Conservation (phyloP, 768 basidiomycete genomes). For the Mycena capillaripes region DNA sequence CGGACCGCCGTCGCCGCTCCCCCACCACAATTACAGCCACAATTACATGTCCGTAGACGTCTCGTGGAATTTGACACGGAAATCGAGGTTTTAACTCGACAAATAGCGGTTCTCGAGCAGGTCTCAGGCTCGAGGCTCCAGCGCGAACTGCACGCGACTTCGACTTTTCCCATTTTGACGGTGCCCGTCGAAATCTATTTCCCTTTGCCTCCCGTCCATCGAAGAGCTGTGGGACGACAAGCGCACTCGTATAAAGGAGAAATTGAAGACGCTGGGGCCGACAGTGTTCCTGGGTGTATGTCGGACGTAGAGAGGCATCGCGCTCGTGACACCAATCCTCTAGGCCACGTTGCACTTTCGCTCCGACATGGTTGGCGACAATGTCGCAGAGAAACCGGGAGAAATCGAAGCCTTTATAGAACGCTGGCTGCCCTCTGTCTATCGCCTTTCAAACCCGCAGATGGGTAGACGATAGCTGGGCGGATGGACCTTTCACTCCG, state of each 20-base stretch:
- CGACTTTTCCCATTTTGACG: not conserved
- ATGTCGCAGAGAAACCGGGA: not conserved
- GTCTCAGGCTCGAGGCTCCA: not conserved
- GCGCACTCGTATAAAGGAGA: not conserved
- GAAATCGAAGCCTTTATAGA: conserved; percentile 1
- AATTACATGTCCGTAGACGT: too few relatives aligned
- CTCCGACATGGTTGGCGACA: not conserved
- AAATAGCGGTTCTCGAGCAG: not conserved
- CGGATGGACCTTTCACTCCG: not conserved
- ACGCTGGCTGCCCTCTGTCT: conserved; percentile 11
- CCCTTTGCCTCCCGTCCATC: not conserved
- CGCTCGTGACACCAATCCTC: not conserved
- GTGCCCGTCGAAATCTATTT: conserved; percentile 4
- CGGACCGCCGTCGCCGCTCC: too few relatives aligned
- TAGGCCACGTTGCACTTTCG: not conserved
- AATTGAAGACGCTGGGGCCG: not conserved
- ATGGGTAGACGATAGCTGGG: not conserved
- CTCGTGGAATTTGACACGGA: too few relatives aligned
- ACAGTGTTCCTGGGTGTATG: not conserved
- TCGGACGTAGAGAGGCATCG: not conserved
- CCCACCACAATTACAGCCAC: too few relatives aligned
- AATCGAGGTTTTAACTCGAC: not conserved
- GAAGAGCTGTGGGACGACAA: not conserved
- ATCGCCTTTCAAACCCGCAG: not conserved
- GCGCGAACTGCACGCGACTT: not conserved